These are phyloP conservation scores for Agrostemma githago DNA, from an alignment of 148 eudicot species.

Conservation along the genomic window DNA sequence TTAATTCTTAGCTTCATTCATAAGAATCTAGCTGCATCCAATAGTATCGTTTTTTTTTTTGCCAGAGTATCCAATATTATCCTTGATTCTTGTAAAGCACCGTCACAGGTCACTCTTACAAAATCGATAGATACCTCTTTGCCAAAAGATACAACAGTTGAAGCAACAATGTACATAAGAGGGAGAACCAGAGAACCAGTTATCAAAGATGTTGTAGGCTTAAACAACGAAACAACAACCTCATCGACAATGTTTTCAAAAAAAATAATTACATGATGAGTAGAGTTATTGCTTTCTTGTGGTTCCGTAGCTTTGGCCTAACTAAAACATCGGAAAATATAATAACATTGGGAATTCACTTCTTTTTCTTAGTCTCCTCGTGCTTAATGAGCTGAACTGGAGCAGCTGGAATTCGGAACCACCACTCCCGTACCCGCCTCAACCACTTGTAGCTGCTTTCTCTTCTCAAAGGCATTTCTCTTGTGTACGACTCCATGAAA, in stretches of 20 bases:
- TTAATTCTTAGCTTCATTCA: neutral
- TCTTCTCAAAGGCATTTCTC: slow-evolving; percentile 71
- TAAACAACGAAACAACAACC: too few relatives aligned
- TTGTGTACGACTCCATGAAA: slow-evolving; percentile 55
- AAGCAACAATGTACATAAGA: neutral
- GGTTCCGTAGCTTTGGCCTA: too few relatives aligned
- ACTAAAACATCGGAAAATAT: too few relatives aligned
- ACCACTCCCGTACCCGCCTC: slow-evolving; percentile 77
- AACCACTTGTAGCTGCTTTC: slow-evolving; percentile 48
- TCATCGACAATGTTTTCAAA: too few relatives aligned
- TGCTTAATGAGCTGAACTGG: slow-evolving; percentile 64
- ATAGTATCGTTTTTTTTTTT: too few relatives aligned
- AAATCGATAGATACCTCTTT: neutral
- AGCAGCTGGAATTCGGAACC: slow-evolving; percentile 82
- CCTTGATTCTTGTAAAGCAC: neutral
- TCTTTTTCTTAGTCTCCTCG: slow-evolving; percentile 61
- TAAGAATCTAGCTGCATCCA: neutral
- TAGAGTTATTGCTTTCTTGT: too few relatives aligned
- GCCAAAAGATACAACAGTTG: neutral
- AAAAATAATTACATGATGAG: too few relatives aligned
- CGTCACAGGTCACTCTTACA: neutral
- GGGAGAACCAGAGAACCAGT: too few relatives aligned
- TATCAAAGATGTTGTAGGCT: too few relatives aligned
- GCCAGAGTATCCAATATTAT: neutral
- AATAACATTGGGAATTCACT: slow-evolving; percentile 19